Conservation (phyloP, 2,329 filamentous ascomycete genomes). For the Ophiostoma himal-ulmi region DNA sequence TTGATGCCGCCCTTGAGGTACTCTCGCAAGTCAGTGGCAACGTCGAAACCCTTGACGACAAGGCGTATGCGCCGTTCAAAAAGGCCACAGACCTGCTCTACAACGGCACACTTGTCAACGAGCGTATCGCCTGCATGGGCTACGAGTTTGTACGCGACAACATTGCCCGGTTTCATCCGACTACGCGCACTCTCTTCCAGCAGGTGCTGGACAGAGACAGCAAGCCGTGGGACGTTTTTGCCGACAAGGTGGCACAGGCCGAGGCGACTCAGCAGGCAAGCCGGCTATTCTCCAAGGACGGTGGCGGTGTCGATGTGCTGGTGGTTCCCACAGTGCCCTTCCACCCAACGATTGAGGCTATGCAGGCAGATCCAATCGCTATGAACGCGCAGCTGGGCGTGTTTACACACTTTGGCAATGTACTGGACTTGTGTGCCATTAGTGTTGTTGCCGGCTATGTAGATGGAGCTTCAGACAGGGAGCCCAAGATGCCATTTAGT, state of each 20-base stretch:
- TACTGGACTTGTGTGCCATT: neutral
- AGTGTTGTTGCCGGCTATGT: neutral
- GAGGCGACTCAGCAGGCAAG: neutral
- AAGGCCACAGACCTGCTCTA: neutral
- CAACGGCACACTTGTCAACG: neutral
- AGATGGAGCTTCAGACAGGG: slow-evolving; percentile 25
- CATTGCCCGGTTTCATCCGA: slow-evolving; percentile 42
- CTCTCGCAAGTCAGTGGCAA: neutral
- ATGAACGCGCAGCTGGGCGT: neutral
- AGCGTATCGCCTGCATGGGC: slow-evolving; percentile 36
- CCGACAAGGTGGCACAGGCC: neutral
- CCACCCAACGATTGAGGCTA: neutral
- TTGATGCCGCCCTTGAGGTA: neutral
- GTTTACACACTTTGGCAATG: neutral
- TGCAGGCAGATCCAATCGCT: neutral
- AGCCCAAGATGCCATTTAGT: slow-evolving; percentile 44
- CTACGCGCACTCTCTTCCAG: slow-evolving; percentile 42
- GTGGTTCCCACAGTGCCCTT: neutral
- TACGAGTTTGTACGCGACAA: slow-evolving; percentile 34
- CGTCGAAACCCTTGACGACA: neutral
- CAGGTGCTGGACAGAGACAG: slow-evolving; percentile 35
- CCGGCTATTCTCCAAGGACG: neutral
- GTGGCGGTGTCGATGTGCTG: neutral
- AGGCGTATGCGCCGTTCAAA: neutral
- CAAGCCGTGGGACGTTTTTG: slow-evolving; percentile 42